Conservation (phyloP, 768 basidiomycete species). For the Stropharia rugosoannulata region DNA sequence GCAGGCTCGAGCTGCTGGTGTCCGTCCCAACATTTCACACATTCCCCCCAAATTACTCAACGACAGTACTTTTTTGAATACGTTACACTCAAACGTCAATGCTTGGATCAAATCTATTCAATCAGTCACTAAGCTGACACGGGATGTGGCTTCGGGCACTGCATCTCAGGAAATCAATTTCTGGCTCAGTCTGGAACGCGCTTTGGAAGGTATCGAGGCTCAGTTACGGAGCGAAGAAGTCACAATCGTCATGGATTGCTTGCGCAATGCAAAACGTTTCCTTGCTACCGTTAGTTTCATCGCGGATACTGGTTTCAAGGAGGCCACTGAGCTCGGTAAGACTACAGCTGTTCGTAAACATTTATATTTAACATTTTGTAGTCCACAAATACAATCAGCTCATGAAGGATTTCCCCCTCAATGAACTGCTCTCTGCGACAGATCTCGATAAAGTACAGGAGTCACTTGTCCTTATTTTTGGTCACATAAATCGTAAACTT, state of each 20-base stretch:
- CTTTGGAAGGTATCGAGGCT: conserved; percentile 88
- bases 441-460: conserved; percentile 96
- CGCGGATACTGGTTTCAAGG: conserved; percentile 94
- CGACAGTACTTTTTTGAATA: conserved; percentile 91
- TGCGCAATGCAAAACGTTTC: conserved; percentile 95
- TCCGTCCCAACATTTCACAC: conserved; percentile 72
- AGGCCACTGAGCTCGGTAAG: conserved; percentile 85
- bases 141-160: conserved; percentile 92
- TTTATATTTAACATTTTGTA: conserved; percentile 23
- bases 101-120: conserved; percentile 99
- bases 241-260: conserved; percentile 87
- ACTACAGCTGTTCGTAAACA: conserved; percentile 4
- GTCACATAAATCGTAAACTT: conserved; percentile 93
- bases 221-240: conserved; percentile 93
- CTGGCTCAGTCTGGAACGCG: conserved; percentile 93
- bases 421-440: conserved; percentile 94
- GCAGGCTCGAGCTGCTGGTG: conserved; percentile 49
- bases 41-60: conserved; percentile 73
- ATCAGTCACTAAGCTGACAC: conserved; percentile 90
- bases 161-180: conserved; percentile 99
- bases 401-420: conserved; percentile 99
- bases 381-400: conserved; percentile 98
- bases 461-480: conserved; percentile 82
- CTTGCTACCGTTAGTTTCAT: conserved; percentile 97
- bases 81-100: conserved; percentile 91